Evolutionary conservation across 495 filamentous ascomycete genomes (phyloP).

Genomic region (Penicillium lagena): DNA sequence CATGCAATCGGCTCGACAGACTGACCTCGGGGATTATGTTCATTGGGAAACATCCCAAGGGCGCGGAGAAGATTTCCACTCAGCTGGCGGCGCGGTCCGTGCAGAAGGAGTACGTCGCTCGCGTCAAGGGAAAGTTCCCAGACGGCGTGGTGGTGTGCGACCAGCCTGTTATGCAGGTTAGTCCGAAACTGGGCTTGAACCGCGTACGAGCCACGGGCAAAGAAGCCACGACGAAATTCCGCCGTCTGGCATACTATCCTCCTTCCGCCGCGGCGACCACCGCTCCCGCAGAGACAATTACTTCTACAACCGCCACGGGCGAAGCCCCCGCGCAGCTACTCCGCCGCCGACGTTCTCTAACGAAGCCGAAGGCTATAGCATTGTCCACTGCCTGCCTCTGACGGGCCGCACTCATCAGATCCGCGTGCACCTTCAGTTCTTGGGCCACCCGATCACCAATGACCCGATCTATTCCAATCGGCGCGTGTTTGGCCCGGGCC

Average conservation of each 20-base stretch:
- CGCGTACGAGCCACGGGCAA: slow-evolving; percentile 90
- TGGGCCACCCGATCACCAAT: slow-evolving; percentile 92
- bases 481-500: slow-evolving; percentile 74
- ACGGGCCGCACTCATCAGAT: slow-evolving; percentile 95
- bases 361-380: slow-evolving; percentile 70
- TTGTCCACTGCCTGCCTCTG: slow-evolving; percentile 87
- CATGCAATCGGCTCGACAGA: slow-evolving; percentile 91
- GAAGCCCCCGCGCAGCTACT: slow-evolving; percentile 30
- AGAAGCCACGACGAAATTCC: slow-evolving; percentile 82
- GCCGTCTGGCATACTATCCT: slow-evolving; percentile 80
- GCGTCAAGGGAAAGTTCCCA: slow-evolving; percentile 87
- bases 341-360: slow-evolving; percentile 20
- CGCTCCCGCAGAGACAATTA: slow-evolving; percentile 7
- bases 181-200: slow-evolving; percentile 91
- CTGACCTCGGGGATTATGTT: slow-evolving; percentile 98
- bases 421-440: slow-evolving; percentile 87
- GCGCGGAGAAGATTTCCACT: slow-evolving; percentile 65
- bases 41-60: slow-evolving; percentile 74
- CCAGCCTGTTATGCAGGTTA: slow-evolving; percentile 88
- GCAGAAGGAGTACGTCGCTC: slow-evolving; percentile 88
- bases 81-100: slow-evolving; percentile 72
- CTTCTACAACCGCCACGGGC: slow-evolving; percentile 15
- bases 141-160: slow-evolving; percentile 76
- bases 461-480: slow-evolving; percentile 97
- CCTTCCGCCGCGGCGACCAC: slow-evolving; percentile 25